A percentile compares a stretch with the other conserved stretches of the same genome.
Evolutionary conservation across 352 stramenopile species (phyloP).

Genomic region (Globisporangium spiculum): DNA sequence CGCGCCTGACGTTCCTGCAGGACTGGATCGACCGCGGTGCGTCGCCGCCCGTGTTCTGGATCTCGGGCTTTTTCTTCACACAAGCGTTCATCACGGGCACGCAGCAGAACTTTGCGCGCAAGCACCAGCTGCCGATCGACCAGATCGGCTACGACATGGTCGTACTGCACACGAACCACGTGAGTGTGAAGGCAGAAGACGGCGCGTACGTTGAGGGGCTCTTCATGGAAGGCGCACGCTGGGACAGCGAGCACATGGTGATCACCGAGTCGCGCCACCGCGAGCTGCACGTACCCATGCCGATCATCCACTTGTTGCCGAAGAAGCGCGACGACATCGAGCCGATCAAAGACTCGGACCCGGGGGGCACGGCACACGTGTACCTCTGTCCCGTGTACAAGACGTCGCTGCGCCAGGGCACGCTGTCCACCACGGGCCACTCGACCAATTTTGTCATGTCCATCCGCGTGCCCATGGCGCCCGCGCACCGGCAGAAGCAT

Average conservation of each 20-base stretch:
- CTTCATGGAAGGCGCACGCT: constrained; percentile 88
- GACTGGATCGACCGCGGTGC: constrained; percentile 76
- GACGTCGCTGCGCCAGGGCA: constrained; percentile 89
- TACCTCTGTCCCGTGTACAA: constrained; percentile 93
- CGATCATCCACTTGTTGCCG: constrained; percentile 83
- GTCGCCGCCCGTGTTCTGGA: constrained; percentile 89
- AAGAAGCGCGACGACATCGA: constrained; percentile 81
- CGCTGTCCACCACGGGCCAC: constrained; percentile 91
- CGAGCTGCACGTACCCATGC: constrained; percentile 87
- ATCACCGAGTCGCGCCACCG: constrained; percentile 82
- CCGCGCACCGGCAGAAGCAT: constrained; percentile 88
- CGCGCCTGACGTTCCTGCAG: constrained; percentile 75
- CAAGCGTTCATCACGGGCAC: constrained; percentile 94
- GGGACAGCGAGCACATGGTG: constrained; percentile 59
- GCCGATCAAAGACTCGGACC: constrained; percentile 86
- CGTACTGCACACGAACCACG: constrained; percentile 53
- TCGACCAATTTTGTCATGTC: constrained; percentile 97
- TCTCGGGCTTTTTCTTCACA: constrained; percentile 94
- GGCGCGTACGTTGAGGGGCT: constrained; percentile 88
- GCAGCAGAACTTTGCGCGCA: constrained; percentile 91
- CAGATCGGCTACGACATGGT: constrained; percentile 89
- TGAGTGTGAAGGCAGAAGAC: constrained; percentile 67
- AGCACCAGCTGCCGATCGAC: constrained; percentile 90
- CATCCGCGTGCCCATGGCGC: constrained; percentile 88
- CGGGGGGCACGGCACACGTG: constrained; percentile 87